Conservation (phyloP, 176 grass and related monocot genomes). For the Melocanna baccifera region DNA sequence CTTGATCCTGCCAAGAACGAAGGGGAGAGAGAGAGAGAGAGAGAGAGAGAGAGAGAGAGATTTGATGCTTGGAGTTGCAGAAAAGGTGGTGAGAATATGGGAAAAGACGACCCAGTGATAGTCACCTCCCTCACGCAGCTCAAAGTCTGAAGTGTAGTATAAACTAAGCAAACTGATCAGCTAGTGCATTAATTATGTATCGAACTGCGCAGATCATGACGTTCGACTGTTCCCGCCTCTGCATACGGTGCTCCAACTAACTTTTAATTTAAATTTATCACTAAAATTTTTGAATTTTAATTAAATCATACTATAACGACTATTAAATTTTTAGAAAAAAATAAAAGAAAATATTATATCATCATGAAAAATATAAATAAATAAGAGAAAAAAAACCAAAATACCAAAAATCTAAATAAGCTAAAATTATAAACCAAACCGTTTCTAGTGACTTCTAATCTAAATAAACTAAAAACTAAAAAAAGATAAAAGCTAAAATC, state of each 20-base stretch:
- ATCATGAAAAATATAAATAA: rapidly evolving
- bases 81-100: background rate
- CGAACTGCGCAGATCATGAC: slow-evolving; percentile 15
- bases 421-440: too few species aligned
- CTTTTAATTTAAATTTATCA: too few species aligned
- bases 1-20: background rate
- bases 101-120: background rate
- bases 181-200: background rate
- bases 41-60: background rate
- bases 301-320: too few species aligned
- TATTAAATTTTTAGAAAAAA: too few species aligned
- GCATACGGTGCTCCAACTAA: too few species aligned
- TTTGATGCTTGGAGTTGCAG: background rate
- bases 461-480: too few species aligned
- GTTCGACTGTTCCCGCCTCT: background rate
- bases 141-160: background rate
- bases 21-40: background rate
- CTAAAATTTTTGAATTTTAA: too few species aligned
- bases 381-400: too few species aligned
- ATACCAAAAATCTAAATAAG: rapidly evolving
- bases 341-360: too few species aligned
- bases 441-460: rapidly evolving
- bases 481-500: too few species aligned
- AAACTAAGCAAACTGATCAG: slow-evolving; percentile 28
- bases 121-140: background rate